Conservation (phyloP, 176 grass and related monocot species). For the Oryza rufipogon region DNA sequence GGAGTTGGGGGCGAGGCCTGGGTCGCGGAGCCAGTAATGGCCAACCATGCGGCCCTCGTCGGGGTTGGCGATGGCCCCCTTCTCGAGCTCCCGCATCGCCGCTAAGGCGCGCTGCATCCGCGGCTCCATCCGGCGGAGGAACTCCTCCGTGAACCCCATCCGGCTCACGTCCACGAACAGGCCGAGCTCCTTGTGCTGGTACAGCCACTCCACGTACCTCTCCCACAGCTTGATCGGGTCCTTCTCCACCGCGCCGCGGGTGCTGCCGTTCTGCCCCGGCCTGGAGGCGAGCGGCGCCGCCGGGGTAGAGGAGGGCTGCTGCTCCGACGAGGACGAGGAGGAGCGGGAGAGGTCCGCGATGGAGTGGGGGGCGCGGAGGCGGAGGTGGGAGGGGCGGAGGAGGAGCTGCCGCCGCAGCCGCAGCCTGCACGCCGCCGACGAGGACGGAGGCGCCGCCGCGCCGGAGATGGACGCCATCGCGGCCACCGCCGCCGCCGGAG, state of each 20-base stretch:
- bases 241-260: conserved; percentile 59
- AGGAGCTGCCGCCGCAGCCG: conserved; percentile 40
- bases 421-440: conserved; percentile 42
- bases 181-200: conserved; percentile 99
- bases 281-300: conserved; percentile 28
- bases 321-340: conserved; percentile 25
- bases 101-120: conserved; percentile 69
- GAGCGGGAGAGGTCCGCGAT: conserved; percentile 75
- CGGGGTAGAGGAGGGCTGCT: conserved; percentile 26
- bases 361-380: conserved; percentile 69
- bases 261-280: conserved; percentile 26
- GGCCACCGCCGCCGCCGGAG: neutral
- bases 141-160: conserved; percentile 91
- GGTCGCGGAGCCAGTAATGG: conserved; percentile 90
- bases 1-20: conserved; percentile 71
- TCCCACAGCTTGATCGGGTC: conserved; percentile 89
- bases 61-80: conserved; percentile 95
- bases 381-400: conserved; percentile 49
- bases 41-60: conserved; percentile 95
- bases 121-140: conserved; percentile 80
- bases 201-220: conserved; percentile 89
- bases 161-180: conserved; percentile 94
- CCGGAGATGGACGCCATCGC: conserved; percentile 70
- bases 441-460: conserved; percentile 46
- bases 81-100: conserved; percentile 93